Base-by-base conservation (phyloP, 129 eudicot genomes). In the Kitagawia praeruptora region DNA sequence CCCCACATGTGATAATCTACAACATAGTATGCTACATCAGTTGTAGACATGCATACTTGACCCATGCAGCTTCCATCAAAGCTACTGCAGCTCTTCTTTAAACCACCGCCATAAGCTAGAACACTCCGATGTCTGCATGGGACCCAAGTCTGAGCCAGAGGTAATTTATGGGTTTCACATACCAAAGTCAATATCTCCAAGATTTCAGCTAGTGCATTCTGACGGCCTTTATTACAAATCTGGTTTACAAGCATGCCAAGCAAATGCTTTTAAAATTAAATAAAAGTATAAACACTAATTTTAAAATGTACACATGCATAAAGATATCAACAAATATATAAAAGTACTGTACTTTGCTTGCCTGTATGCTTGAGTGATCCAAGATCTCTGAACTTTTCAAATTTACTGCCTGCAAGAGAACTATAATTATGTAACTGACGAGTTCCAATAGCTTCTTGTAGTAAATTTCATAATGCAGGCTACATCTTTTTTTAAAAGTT, bases 41-140 rank as follows among this genome's bases (percentile, higher is more conserved):
- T 94, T 78, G 98, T 94, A 34, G 98, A 94, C 98, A 94, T 91
- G 79, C 98, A 94, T 66, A 94, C 91, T 84, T 86, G 96, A 38
- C 91, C 98, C 96, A 88, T 92, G 82, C 98, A 94, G 77, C 96
- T 91, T 82, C 98, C 98, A 72, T 94, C 98, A 66, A 94, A 85
- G 84, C 98, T 94, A 80, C 96, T 91, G 89, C 98, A 92, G 80
- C 89, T 87, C 78, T 94, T 91, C 86, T 83, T 88, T 58, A 91
- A 83, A 49, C 98, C 98, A 7, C 98, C 98, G 31, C 97, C 98
- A 58, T 90, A 78, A 37, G 98, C 92, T 70, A 94, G 90, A 69
- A 94, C 91, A 79, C 89, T 94, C 49, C 97, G 89, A 77, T 94
- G 98, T 86, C 89, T 85, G 89, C 98, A 94, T 6, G 98, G 98